Evolutionary conservation across 2,329 filamentous ascomycete genomes (phyloP).

Genomic region (Fusarium irregulare): DNA sequence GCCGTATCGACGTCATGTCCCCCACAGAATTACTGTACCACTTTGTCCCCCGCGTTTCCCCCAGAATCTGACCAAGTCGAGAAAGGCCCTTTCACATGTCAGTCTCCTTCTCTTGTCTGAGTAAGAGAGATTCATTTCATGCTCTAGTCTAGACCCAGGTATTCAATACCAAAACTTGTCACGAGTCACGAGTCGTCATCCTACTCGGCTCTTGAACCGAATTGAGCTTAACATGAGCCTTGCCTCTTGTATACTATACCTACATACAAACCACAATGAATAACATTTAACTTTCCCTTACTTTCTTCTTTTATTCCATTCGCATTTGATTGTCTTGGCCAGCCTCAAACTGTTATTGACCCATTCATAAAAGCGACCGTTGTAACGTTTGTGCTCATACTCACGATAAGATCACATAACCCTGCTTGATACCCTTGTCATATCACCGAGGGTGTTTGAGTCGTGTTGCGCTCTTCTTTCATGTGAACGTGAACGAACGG

Average conservation of each 20-base stretch:
- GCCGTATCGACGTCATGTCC: constrained; percentile 30
- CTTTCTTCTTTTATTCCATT: not conserved
- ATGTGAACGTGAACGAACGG: constrained; percentile 47
- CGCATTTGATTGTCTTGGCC: not conserved
- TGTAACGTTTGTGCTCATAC: constrained; percentile 6
- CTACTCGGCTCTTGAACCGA: constrained; percentile 35
- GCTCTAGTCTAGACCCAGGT: not conserved
- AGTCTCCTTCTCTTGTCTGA: constrained; percentile 8
- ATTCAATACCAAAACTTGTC: constrained; percentile 23
- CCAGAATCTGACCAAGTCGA: constrained; percentile 3
- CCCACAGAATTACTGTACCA: constrained; percentile 5
- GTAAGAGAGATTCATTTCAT: not conserved
- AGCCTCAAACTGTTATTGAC: not conserved
- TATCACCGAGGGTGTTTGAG: constrained; percentile 31
- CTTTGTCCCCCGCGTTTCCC: constrained; percentile 27
- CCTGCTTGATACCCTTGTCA: constrained; percentile 15
- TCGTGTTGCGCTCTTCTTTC: constrained; percentile 32
- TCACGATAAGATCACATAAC: constrained; percentile 16
- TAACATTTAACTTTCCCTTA: not conserved
- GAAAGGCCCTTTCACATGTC: constrained; percentile 46
- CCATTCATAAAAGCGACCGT: not conserved
- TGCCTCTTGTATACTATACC: not conserved
- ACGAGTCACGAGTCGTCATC: constrained; percentile 42
- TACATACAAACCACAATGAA: not conserved
- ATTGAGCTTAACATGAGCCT: constrained; percentile 28